Conservation (phyloP, 495 filamentous ascomycete species). For the Hamigera avellanea region DNA sequence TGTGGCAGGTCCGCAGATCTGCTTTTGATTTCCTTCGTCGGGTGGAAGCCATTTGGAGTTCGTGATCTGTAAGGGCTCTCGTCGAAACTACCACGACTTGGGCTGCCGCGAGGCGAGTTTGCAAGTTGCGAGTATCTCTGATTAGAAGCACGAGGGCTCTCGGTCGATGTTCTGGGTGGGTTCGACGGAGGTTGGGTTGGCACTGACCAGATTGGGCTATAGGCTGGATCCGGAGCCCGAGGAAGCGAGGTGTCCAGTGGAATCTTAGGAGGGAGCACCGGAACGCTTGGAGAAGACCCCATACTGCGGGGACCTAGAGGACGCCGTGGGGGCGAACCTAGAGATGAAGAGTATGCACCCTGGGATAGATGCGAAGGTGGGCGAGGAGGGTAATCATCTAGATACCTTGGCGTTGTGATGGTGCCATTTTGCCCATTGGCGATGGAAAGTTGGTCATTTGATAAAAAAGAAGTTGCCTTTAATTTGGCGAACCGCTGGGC, state of each 20-base stretch:
- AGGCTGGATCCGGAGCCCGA: conserved; percentile 71
- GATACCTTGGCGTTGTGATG: conserved; percentile 18
- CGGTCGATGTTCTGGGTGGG: conserved; percentile 37
- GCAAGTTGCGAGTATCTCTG: conserved; percentile 28
- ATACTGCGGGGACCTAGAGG: conserved; percentile 47
- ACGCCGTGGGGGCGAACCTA: conserved; percentile 17
- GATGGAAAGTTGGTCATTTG: background rate
- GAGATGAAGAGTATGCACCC: conserved; percentile 8
- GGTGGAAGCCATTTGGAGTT: conserved; percentile 31
- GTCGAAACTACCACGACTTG: conserved; percentile 20
- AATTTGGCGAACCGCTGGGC: conserved; percentile 37
- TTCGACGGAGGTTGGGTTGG: conserved; percentile 33
- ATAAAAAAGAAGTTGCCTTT: conserved; percentile 15
- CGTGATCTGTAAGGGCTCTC: conserved; percentile 33
- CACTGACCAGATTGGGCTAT: conserved; percentile 52
- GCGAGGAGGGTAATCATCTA: conserved; percentile 18
- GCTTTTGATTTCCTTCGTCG: conserved; percentile 18
- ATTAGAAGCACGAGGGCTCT: conserved; percentile 24
- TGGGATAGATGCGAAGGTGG: conserved; percentile 11
- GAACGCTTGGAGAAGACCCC: conserved; percentile 30
- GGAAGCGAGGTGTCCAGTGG: conserved; percentile 54
- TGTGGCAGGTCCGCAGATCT: conserved; percentile 43
- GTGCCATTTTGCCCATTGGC: conserved; percentile 16
- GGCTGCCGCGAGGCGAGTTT: conserved; percentile 26
- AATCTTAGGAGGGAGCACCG: conserved; percentile 42